phyloP scores from a whole-genome alignment of 2,329 filamentous ascomycete species.

The Xenosphaeropsis pyriputrescens region DNA sequence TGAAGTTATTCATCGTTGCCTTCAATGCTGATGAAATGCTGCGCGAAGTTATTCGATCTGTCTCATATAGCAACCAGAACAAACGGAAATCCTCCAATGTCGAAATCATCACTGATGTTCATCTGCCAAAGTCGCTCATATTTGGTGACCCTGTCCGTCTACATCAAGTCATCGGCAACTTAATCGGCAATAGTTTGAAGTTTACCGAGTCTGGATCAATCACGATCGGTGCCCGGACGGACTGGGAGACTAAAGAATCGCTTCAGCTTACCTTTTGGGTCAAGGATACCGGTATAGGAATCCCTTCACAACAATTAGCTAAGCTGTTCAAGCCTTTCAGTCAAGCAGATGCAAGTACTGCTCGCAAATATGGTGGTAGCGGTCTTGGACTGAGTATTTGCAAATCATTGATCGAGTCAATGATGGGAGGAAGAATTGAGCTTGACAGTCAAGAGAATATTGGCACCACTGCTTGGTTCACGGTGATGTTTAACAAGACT shows the following conservation, averaged over 20 bases:
- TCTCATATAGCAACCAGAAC: slow-evolving; percentile 50
- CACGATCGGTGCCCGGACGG: slow-evolving; percentile 63
- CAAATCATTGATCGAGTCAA: slow-evolving; percentile 79
- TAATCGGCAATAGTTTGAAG: slow-evolving; percentile 87
- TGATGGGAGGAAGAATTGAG: slow-evolving; percentile 69
- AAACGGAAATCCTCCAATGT: slow-evolving; percentile 48
- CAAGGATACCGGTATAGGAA: slow-evolving; percentile 81
- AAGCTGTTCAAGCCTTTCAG: slow-evolving; percentile 89
- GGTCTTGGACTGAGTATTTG: slow-evolving; percentile 86
- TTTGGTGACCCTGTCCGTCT: slow-evolving; percentile 53
- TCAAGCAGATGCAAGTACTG: slow-evolving; percentile 82
- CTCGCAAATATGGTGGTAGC: slow-evolving; percentile 81
- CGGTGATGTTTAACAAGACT: slow-evolving; percentile 74
- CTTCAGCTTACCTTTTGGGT: slow-evolving; percentile 76
- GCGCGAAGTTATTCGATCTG: slow-evolving; percentile 49
- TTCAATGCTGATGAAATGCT: slow-evolving; percentile 55
- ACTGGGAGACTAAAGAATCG: slow-evolving; percentile 53
- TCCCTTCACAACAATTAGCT: slow-evolving; percentile 65
- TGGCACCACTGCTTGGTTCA: slow-evolving; percentile 65
- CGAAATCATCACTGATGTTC: slow-evolving; percentile 55
- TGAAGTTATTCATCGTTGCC: slow-evolving; percentile 63
- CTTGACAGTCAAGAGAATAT: slow-evolving; percentile 62
- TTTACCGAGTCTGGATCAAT: slow-evolving; percentile 82
- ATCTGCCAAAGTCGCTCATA: slow-evolving; percentile 50
- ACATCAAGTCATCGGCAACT: slow-evolving; percentile 61